Conservation (phyloP, 768 basidiomycete genomes). For the Macrolepiota dolichaula region DNA sequence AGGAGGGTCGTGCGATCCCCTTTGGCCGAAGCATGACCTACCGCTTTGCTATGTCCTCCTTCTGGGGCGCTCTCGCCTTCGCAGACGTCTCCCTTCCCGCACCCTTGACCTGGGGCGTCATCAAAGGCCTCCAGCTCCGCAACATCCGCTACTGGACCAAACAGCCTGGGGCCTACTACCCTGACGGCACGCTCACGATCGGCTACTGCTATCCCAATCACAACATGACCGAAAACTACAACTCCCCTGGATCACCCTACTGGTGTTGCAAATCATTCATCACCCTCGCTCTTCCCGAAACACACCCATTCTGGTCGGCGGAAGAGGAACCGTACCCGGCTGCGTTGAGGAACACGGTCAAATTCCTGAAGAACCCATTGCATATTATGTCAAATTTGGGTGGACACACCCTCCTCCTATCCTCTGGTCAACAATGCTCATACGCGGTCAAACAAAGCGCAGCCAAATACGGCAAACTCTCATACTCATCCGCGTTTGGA, state of each 20-base stretch:
- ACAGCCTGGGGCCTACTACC: constrained; percentile 56
- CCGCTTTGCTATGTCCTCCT: constrained; percentile 79
- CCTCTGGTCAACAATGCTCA: constrained; percentile 75
- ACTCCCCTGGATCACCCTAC: constrained; percentile 74
- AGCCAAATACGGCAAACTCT: constrained; percentile 77
- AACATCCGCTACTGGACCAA: constrained; percentile 72
- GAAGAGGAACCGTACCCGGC: constrained; percentile 64
- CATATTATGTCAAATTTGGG: constrained; percentile 65
- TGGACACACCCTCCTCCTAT: constrained; percentile 68
- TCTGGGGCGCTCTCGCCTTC: constrained; percentile 73
- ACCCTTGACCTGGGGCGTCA: constrained; percentile 69
- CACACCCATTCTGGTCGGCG: constrained; percentile 71
- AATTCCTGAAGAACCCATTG: constrained; percentile 56
- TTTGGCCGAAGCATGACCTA: constrained; percentile 78
- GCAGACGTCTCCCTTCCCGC: constrained; percentile 67
- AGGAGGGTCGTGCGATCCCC: constrained; percentile 69
- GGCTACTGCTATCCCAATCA: constrained; percentile 70
- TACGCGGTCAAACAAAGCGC: constrained; percentile 78
- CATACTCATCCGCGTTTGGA: constrained; percentile 75
- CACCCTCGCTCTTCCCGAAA: constrained; percentile 56
- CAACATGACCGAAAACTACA: constrained; percentile 79
- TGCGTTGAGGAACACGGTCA: constrained; percentile 41
- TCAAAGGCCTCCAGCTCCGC: constrained; percentile 71
- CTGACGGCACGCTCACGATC: constrained; percentile 70
- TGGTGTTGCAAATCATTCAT: constrained; percentile 82